phyloP scores from a whole-genome alignment of 2,329 filamentous ascomycete genomes.

The Hypoxylon sp. region DNA sequence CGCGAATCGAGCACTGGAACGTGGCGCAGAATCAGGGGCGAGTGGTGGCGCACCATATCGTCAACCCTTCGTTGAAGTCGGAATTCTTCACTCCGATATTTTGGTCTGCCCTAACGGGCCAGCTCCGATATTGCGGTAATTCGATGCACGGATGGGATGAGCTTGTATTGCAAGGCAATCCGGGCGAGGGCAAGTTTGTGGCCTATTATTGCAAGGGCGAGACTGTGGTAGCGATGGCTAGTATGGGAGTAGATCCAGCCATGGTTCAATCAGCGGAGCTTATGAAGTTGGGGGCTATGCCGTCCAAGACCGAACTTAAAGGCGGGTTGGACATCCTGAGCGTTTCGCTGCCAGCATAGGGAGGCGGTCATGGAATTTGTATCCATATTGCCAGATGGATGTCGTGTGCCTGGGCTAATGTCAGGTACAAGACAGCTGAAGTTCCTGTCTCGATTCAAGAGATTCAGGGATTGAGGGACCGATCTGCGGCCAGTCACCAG shows the following conservation, averaged over 20 bases:
- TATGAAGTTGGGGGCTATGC: slow-evolving; percentile 88
- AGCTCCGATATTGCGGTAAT: slow-evolving; percentile 95
- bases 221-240: slow-evolving; percentile 89
- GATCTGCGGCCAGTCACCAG: slow-evolving; percentile 8
- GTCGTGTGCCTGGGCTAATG: slow-evolving; percentile 24
- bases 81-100: slow-evolving; percentile 92
- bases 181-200: slow-evolving; percentile 84
- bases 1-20: slow-evolving; percentile 98
- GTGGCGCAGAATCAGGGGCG: slow-evolving; percentile 95
- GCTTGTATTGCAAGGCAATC: slow-evolving; percentile 82
- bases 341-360: slow-evolving; percentile 48
- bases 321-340: slow-evolving; percentile 69
- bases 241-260: slow-evolving; percentile 90
- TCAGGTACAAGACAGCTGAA: slow-evolving; percentile 20
- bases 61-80: slow-evolving; percentile 71
- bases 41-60: slow-evolving; percentile 82
- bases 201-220: slow-evolving; percentile 93
- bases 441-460: slow-evolving; percentile 3
- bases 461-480: slow-evolving; percentile 1
- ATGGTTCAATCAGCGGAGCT: slow-evolving; percentile 87
- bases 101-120: slow-evolving; percentile 92
- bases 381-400: slow-evolving; percentile 1
- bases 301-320: slow-evolving; percentile 81
- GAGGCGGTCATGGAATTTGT: slow-evolving; percentile 1
- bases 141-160: slow-evolving; percentile 88